Evolutionary conservation across 331 rosid species (phyloP), one percentile per base, ranked within the genome.

Genomic region (Stylosanthes scabra): DNA sequence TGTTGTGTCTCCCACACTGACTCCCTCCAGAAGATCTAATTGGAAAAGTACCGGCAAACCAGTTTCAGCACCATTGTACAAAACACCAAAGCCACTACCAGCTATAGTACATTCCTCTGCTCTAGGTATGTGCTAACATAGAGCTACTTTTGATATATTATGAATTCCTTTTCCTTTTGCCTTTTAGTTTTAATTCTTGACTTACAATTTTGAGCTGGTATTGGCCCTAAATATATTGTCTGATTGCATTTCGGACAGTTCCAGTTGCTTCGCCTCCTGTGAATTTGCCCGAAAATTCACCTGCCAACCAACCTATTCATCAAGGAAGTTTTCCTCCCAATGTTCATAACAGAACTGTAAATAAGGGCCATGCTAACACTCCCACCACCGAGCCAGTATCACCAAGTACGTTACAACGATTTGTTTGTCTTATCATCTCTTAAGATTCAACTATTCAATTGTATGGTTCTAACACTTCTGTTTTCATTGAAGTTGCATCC

Each of bases 231-330:
- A 31, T 31, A 31, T 31, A 31, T 31, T 31, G 3, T 31, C 37
- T 5, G 37, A 31, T 31, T 31, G 37, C 46, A 59, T 74, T 77
- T 70, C 59, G 50, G 81, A 46, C 78, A 76, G 86, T 82, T 9
- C 87, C 96, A 46, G 80, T 75, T 85, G 85, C 73, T 58, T 45
- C 74, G 68, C 82, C 92, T 70, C 75, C 83, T 25, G 51, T 55
- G 60, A 79, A 5, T 80, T 70, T 65, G 47, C 90, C 96, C 29
- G 83, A 55, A 51, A 58, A 11, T 72, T 72, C 97, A 46, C 79
- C 97, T 63, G 70, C 68, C 77, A 68, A 78, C 59, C 79, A 74
- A 20, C 84, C 89, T 37, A 72, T 31, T 14, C 66, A 73, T 50
- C 84, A 80, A 60, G 83, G 74, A 68, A 82, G 59, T 70, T 78